Base-by-base conservation (phyloP, 257 asterid species). In the Solanum etuberosum region DNA sequence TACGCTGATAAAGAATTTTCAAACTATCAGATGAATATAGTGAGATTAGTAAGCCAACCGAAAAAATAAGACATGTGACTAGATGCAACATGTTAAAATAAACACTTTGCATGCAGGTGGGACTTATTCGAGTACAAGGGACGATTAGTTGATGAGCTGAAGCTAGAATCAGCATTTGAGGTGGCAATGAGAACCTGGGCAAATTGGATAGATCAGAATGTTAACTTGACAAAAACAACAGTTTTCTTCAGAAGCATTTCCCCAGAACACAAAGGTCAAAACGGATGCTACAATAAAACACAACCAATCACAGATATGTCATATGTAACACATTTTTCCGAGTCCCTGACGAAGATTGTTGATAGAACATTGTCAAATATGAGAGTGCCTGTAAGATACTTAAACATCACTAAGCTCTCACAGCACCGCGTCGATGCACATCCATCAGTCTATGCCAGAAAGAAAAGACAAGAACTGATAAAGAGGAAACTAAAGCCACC, bases 401-500 rank as follows among this genome's bases (percentile, higher is more conserved):
- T 87, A 27, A 80, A 87, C 80, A 80, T 87, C n/a, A 87, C 85
- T 1, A 80, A 87, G 86, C 89, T 87, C 59, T 80, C 89, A 48
- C 51, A 87, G 89, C 84, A 87, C 65, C 83, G 89, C 8, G 7
- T 40, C n/a, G 89, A 87, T 87, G 89, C 83, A 6, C 89, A 87
- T 61, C 89, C 89, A 77, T 77, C 89, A 80, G 23, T 65, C 31
- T 87, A 87, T 31, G 48, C 82, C 32, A 81, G 29, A 87, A 87
- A 32, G 86, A 65, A 87, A 40, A 83, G 78, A 37, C 20, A 43
- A 81, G n/a, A 65, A 32, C n/a, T 65, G 81, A 67, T 80, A 9
- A 72, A 87, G 72, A 80, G 67, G 16, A 87, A 87, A 80, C n/a
- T 87, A 25, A 78, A 87, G 67, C 43, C 83, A 42, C 78, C 67